Evolutionary conservation across 169 alveolate genomes (phyloP).

Genomic region (Eimeria maxima): DNA sequence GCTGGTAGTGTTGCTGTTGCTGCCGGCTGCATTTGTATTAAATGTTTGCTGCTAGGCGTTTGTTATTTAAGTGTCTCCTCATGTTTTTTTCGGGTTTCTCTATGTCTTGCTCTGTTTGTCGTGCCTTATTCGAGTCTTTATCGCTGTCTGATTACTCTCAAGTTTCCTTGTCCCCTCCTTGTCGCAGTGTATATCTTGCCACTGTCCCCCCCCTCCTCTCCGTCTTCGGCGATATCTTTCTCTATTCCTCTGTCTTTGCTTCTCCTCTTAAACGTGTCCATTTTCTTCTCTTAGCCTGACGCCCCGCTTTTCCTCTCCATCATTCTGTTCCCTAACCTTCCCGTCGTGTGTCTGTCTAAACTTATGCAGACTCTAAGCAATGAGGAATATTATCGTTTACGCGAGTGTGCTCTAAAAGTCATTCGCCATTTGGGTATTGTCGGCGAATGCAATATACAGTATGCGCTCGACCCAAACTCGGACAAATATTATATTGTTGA

Average conservation of each 20-base stretch:
- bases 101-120: too few species aligned
- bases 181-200: too few species aligned
- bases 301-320: background rate
- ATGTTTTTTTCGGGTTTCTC: too few species aligned
- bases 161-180: too few species aligned
- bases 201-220: too few species aligned
- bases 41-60: too few species aligned
- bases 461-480: conserved; percentile 93
- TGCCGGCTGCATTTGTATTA: too few species aligned
- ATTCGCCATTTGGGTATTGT: conserved; percentile 92
- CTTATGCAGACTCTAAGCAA: conserved; percentile 91
- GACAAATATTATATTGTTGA: conserved; percentile 93
- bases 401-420: conserved; percentile 93
- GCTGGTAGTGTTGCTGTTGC: background rate
- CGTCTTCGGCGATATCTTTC: too few species aligned
- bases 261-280: background rate
- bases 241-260: too few species aligned
- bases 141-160: too few species aligned
- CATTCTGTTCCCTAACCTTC: background rate
- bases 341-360: background rate
- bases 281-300: background rate
- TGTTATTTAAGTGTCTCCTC: too few species aligned
- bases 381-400: conserved; percentile 90
- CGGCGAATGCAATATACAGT: conserved; percentile 95
- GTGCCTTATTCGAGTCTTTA: too few species aligned